phyloP scores from a whole-genome alignment of 768 basidiomycete genomes.

The Lactarius tabidus region DNA sequence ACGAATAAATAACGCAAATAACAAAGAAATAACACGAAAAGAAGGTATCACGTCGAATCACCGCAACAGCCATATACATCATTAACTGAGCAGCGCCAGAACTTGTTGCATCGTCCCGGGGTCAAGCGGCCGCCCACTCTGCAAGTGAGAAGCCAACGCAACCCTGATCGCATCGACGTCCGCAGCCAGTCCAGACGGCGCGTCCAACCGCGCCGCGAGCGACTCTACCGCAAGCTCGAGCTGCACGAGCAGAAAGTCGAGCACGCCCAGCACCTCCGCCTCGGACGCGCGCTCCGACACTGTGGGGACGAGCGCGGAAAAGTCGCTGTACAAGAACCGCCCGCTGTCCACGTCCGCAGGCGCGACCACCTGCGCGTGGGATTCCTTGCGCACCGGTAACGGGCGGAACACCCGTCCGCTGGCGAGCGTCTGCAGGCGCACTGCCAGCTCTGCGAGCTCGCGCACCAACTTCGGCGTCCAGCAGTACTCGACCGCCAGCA shows the following conservation, averaged over 20 bases:
- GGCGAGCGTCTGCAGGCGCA: slow-evolving; percentile 76
- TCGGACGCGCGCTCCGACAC: slow-evolving; percentile 70
- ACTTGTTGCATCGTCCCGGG: slow-evolving; percentile 17
- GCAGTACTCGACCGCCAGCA: not conserved
- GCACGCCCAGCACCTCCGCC: slow-evolving; percentile 62
- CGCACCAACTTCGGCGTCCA: slow-evolving; percentile 73
- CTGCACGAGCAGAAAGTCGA: slow-evolving; percentile 71
- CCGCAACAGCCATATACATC: not conserved
- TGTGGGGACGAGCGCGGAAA: slow-evolving; percentile 59
- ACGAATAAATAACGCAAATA: slow-evolving; percentile 19
- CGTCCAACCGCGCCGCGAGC: slow-evolving; percentile 13
- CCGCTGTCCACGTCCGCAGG: slow-evolving; percentile 13
- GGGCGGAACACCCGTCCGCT: slow-evolving; percentile 34
- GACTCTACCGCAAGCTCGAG: slow-evolving; percentile 61
- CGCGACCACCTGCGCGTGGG: slow-evolving; percentile 27
- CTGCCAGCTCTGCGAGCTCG: slow-evolving; percentile 65
- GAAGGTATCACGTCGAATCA: not conserved
- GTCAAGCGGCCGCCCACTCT: slow-evolving; percentile 18
- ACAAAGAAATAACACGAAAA: not conserved
- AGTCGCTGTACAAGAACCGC: slow-evolving; percentile 33
- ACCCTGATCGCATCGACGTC: slow-evolving; percentile 9
- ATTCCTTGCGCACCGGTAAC: slow-evolving; percentile 22
- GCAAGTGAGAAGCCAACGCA: slow-evolving; percentile 6
- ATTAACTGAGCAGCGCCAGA: slow-evolving; percentile 16
- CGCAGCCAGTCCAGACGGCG: not conserved